Conservation (phyloP, 139 green algal genomes). For the Tetradesmus obliquus region DNA sequence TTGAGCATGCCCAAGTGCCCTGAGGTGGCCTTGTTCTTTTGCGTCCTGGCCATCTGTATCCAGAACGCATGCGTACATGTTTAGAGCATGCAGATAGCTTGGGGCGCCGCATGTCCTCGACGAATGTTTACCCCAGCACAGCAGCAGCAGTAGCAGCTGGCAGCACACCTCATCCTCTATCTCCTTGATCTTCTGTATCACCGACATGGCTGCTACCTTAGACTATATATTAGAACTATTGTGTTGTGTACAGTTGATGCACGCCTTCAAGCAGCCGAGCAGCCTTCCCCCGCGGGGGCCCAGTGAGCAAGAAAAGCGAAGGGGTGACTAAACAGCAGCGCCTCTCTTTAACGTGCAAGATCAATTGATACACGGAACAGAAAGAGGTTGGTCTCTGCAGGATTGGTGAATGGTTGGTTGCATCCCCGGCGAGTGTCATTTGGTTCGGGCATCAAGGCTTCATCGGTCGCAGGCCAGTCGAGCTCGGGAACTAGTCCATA, state of each 20-base stretch:
- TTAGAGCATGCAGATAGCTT: no score
- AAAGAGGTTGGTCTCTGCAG: no score
- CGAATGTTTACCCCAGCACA: not conserved
- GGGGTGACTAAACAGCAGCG: no score
- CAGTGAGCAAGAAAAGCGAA: not conserved
- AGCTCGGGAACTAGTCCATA: not conserved
- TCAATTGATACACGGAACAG: no score
- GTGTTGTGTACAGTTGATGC: not conserved
- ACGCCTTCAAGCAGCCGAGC: not conserved
- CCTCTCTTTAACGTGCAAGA: no score
- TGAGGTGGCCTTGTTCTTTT: slow-evolving; percentile 99
- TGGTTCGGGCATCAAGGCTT: not conserved
- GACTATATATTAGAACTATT: not conserved
- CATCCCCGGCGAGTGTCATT: not conserved
- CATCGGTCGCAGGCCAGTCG: not conserved
- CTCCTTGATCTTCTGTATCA: slow-evolving; percentile 78
- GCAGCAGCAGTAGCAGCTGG: slow-evolving; percentile 1
- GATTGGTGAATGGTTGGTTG: not conserved
- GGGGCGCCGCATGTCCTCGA: not conserved
- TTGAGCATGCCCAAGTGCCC: slow-evolving; percentile 95
- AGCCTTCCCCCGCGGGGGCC: not conserved
- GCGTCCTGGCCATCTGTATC: slow-evolving; percentile 96
- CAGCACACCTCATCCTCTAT: slow-evolving; percentile 84
- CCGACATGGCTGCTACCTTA: slow-evolving; percentile 9
- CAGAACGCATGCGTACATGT: not conserved